A percentile compares a stretch with the other conserved stretches of the same genome.
These are phyloP conservation scores for Plasmodium falciparum DNA, from an alignment of 169 alveolate species.

Conservation along the genomic window DNA sequence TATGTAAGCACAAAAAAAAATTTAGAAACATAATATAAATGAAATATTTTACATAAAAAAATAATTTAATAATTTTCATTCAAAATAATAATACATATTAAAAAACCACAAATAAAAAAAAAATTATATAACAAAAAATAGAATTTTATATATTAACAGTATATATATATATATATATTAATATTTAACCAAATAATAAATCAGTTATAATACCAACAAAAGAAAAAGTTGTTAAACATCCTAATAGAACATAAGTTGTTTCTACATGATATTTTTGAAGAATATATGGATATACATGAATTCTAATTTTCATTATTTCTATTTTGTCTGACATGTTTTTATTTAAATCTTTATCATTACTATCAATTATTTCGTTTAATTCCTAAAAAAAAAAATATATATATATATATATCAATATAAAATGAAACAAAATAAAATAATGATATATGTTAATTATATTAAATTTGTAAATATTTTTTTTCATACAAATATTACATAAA, in stretches of 20 bases:
- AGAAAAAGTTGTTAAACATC: slow-evolving; percentile 63
- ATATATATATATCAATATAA: too few relatives aligned
- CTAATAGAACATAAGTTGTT: slow-evolving; percentile 67
- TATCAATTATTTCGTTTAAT: slow-evolving; percentile 40
- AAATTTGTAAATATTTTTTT: background rate
- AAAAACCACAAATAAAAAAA: too few relatives aligned
- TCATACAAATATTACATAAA: too few relatives aligned
- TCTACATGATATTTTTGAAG: slow-evolving; percentile 76
- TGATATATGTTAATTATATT: background rate
- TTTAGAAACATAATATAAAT: too few relatives aligned
- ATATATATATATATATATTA: background rate
- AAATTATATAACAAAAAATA: too few relatives aligned
- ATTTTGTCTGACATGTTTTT: slow-evolving; percentile 57
- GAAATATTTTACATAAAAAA: slow-evolving; percentile 27
- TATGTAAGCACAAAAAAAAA: too few relatives aligned
- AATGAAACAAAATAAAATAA: background rate
- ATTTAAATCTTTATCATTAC: slow-evolving; percentile 12
- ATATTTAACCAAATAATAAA: slow-evolving; percentile 52
- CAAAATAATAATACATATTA: too few relatives aligned
- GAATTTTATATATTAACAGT: background rate
- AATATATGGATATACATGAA: slow-evolving; percentile 65
- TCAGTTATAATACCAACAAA: slow-evolving; percentile 74
- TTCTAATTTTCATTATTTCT: slow-evolving; percentile 75
- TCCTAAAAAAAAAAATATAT: slow-evolving; percentile 35
- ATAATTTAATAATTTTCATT: slow-evolving; percentile 1